Conservation (phyloP, 1,139 yeast species). For the Debaryomyces nepalensis region DNA sequence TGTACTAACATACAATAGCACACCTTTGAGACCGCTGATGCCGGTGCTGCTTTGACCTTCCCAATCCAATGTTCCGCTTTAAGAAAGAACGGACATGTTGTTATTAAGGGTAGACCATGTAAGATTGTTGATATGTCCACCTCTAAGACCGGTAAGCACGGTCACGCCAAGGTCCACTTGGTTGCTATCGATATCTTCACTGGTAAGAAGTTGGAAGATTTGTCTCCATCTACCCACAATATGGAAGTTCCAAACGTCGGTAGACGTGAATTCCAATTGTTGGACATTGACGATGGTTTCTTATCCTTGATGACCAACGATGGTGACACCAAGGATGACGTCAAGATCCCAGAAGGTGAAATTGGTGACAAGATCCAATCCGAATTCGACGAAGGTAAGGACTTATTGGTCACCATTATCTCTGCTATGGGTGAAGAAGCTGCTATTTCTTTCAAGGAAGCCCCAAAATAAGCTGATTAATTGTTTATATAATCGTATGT, state of each 20-base stretch:
- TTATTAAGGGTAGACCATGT: conserved; percentile 99
- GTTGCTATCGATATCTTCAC: conserved; percentile 99
- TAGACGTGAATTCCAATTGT: conserved; percentile 95
- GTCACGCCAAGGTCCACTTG: conserved; percentile 99
- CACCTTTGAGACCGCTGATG: conserved; percentile 96
- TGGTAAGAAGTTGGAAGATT: conserved; percentile 98
- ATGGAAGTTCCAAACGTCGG: conserved; percentile 98
- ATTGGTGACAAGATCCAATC: conserved; percentile 89
- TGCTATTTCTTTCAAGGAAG: conserved; percentile 96
- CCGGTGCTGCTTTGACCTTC: conserved; percentile 98
- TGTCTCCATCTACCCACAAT: conserved; percentile 99
- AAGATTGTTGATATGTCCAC: conserved; percentile 99
- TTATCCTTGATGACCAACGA: conserved; percentile 95
- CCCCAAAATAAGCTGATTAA: conserved; percentile 62
- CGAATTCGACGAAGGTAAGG: conserved; percentile 98
- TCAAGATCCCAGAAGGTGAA: conserved; percentile 97
- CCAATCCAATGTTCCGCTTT: conserved; percentile 99
- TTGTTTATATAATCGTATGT: conserved; percentile 6
- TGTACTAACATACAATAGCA: conserved; percentile 59
- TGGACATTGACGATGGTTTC: conserved; percentile 98
- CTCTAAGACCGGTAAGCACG: conserved; percentile 99
- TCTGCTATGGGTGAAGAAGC: conserved; percentile 99
- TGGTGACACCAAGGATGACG: conserved; percentile 99
- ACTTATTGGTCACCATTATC: conserved; percentile 92
- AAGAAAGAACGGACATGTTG: conserved; percentile 99